These are phyloP conservation scores for Euphorbia corollata DNA, from an alignment of 441 rosid genomes.

Conservation along the genomic window DNA sequence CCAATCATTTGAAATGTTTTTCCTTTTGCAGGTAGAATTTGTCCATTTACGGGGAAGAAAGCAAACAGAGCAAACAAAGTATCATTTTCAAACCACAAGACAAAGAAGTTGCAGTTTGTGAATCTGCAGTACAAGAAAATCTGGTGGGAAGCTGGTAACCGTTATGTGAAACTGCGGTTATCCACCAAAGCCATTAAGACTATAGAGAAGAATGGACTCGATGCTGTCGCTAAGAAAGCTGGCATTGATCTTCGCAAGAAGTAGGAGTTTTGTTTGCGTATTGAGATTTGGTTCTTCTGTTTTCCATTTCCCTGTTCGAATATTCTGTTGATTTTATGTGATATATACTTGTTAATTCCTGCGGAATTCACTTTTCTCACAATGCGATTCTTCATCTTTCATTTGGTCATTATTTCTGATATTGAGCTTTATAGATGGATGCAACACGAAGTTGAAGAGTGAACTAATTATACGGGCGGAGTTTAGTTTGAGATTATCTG, in stretches of 20 bases:
- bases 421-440: background rate
- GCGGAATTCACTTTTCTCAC: conserved; percentile 3
- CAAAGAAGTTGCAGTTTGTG: conserved; percentile 81
- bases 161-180: conserved; percentile 64
- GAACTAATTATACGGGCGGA: too few species aligned
- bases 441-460: background rate
- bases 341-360: conserved; percentile 4
- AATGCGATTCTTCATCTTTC: background rate
- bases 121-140: conserved; percentile 81
- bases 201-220: conserved; percentile 82
- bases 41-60: conserved; percentile 89
- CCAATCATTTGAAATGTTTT: background rate
- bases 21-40: conserved; percentile 57
- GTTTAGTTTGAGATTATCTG: too few species aligned
- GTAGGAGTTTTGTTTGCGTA: conserved; percentile 22
- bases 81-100: conserved; percentile 94
- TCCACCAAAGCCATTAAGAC: conserved; percentile 89
- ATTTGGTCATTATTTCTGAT: background rate
- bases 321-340: conserved; percentile 11
- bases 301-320: conserved; percentile 3
- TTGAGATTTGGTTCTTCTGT: conserved; percentile 1
- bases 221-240: conserved; percentile 92
- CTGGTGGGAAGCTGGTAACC: conserved; percentile 98
- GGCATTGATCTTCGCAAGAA: conserved; percentile 77
- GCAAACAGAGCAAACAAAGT: conserved; percentile 85